Conservation (phyloP, 2,329 filamentous ascomycete genomes). For the Clarireedia paspali region DNA sequence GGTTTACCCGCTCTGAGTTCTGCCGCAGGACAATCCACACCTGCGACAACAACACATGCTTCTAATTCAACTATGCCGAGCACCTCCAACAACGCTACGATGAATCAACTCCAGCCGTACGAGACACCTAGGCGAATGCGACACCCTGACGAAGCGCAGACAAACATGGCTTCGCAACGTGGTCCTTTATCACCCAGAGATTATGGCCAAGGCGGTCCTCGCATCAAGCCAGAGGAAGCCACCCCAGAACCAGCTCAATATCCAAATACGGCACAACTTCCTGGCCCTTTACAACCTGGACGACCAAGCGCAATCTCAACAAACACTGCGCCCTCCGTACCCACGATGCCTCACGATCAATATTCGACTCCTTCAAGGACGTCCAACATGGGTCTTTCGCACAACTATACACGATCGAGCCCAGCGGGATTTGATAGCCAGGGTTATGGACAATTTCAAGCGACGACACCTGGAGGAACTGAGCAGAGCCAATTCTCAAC, state of each 20-base stretch:
- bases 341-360: constrained; percentile 49
- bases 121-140: constrained; percentile 43
- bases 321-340: constrained; percentile 51
- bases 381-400: constrained; percentile 55
- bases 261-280: constrained; percentile 39
- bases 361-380: constrained; percentile 60
- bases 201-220: constrained; percentile 39
- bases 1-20: constrained; percentile 25
- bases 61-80: constrained; percentile 18
- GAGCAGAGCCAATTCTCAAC: constrained; percentile 55
- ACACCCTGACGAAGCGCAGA: constrained; percentile 45
- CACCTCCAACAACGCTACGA: constrained; percentile 21
- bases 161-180: constrained; percentile 25
- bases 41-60: constrained; percentile 19
- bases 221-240: constrained; percentile 54
- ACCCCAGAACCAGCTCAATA: constrained; percentile 41
- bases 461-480: constrained; percentile 56
- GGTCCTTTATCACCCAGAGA: constrained; percentile 34
- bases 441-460: constrained; percentile 48
- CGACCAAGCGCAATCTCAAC: constrained; percentile 44
- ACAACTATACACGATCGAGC: constrained; percentile 79
- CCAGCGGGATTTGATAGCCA: constrained; percentile 52
- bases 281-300: constrained; percentile 53
- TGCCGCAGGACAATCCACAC: constrained; percentile 28
- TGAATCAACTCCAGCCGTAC: constrained; percentile 40